phyloP scores from a whole-genome alignment of 371 early-diverging fungal species.

The Mucor circinelloides region DNA sequence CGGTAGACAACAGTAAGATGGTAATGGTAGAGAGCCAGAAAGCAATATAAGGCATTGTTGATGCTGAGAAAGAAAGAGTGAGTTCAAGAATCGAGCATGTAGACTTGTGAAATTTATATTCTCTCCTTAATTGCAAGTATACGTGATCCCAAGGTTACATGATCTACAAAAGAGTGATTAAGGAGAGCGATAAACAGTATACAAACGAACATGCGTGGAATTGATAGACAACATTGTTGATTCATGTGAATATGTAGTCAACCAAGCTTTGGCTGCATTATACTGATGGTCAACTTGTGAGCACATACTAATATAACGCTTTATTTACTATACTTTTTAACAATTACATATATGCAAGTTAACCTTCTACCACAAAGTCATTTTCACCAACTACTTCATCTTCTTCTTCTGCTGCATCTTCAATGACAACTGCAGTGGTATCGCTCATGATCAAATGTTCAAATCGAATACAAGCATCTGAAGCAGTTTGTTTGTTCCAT shows the following conservation, averaged over 20 bases:
- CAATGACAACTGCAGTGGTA: constrained; percentile 14
- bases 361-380: not conserved
- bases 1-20: not conserved
- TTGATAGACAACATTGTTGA: not conserved
- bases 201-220: not conserved
- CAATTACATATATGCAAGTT: not conserved
- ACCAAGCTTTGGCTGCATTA: not conserved
- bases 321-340: not conserved
- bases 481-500: constrained; percentile 14
- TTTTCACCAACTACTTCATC: not conserved
- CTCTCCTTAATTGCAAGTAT: not conserved
- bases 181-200: not conserved
- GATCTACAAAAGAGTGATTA: not conserved
- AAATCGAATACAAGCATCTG: constrained; percentile 30
- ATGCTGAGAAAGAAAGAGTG: not conserved
- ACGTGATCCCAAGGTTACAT: not conserved
- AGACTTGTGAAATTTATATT: not conserved
- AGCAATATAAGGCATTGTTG: not conserved
- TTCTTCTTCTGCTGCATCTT: not conserved
- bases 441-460: constrained; percentile 29
- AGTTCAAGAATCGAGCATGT: not conserved
- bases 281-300: not conserved
- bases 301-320: not conserved
- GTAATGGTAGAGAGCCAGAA: not conserved
- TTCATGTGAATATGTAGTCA: not conserved